Base-by-base conservation (phyloP, 139 green algal species). In the Chlamydomonas eustigma region DNA sequence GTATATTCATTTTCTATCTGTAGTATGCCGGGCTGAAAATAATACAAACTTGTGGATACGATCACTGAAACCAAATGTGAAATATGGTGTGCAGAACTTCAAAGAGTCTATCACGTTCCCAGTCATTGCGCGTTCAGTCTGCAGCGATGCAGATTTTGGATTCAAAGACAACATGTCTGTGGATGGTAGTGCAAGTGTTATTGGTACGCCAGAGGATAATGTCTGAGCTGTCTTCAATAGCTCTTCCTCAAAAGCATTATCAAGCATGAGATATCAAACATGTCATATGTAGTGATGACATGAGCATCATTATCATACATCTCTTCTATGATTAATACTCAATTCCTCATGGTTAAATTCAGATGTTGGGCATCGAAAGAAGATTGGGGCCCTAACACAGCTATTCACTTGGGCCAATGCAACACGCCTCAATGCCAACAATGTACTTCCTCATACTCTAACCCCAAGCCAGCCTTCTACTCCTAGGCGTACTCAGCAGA, bases 71-170 rank as follows among this genome's bases (percentile, higher is more conserved):
- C 22, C 12, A 58, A 58, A 58, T 22, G 12, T 58, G 44, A 22
- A 12, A 58, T 58, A 68, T 31, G n/a, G 4, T 68, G 52, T 58
- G 44, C 65, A 72, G 65, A 39, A 31, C 28, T 72, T 72, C 65
- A 72, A 72, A 34, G 65, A 72, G 8, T 6, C 32, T 31, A n/a
- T 50, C 18, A 44, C 18, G 33, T 39, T 39, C 33, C 65, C 65
- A 6, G 65, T 31, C 33, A 39, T 50, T 6, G 65, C 65, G 24
- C 65, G 65, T 6, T 37, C 22, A n/a, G 65, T 72, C 33, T 72
- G 34, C 31, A 72, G 65, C 34, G 65, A 72, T 34, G 28, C 44
- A n/a, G 65, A 72, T 6, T 72, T 72, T 39, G 65, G 28, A 33
- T 50, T 44, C 33, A 44, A 72, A 12, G 65, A 44, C 33, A 72